phyloP scores from a whole-genome alignment of 768 basidiomycete genomes.

The Russula sp. region DNA sequence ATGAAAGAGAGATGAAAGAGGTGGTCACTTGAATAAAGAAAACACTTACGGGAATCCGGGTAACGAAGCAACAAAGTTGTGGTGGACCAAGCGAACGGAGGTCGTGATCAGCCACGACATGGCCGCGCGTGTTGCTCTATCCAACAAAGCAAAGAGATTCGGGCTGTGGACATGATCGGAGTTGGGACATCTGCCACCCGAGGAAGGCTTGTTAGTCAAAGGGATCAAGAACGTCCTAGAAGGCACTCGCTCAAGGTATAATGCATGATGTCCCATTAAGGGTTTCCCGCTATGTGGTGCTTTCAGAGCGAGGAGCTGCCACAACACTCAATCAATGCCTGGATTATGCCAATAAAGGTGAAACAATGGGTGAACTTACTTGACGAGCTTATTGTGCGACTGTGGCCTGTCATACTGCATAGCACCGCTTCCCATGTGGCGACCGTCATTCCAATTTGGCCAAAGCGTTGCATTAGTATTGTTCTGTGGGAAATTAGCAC shows the following conservation, averaged over 20 bases:
- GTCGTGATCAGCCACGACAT: background rate
- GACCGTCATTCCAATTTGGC: background rate
- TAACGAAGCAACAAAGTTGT: slow-evolving; percentile 7
- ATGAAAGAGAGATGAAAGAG: background rate
- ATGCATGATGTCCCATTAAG: background rate
- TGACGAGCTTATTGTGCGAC: background rate
- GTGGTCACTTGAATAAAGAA: slow-evolving; percentile 3
- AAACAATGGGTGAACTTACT: slow-evolving; percentile 13
- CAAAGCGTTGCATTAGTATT: background rate
- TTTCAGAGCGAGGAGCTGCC: background rate
- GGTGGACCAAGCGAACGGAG: slow-evolving; percentile 10
- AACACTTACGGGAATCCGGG: background rate
- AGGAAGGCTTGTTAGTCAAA: background rate
- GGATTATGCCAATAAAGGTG: background rate
- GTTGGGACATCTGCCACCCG: background rate
- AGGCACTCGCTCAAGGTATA: background rate
- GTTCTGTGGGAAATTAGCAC: no score
- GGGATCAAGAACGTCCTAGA: background rate
- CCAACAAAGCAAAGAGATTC: background rate
- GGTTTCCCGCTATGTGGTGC: background rate
- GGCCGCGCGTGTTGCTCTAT: background rate
- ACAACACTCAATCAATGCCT: background rate
- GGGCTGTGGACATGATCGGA: background rate
- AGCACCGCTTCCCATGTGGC: background rate
- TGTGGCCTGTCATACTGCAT: background rate